Base-by-base conservation (phyloP, 768 basidiomycete species). In the Goffeauzyma gilvescens region DNA sequence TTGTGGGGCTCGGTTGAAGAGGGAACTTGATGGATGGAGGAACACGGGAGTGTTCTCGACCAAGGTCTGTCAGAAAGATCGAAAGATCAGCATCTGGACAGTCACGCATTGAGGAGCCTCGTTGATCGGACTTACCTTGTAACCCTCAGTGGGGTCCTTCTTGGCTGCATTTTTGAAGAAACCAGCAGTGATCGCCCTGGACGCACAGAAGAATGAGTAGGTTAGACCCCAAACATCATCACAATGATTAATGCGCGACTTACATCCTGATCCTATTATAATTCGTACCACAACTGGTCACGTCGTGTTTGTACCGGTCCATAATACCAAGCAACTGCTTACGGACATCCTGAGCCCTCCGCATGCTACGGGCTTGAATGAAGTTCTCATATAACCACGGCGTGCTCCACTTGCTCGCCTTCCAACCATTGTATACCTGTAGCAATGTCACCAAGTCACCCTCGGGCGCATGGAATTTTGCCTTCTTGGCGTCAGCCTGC, bases 351-450 rank as follows among this genome's bases (percentile, higher is more conserved):
- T 96, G 89, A 5, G 90, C 93, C 5, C 89, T 72, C 44, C 85
- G 73, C 86, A 98, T 89, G 53, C 85, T 93, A 59, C 93, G 72
- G 9, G 86, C 90, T 63, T 96, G 93, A 38, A 96, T 93, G 57
- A 89, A 98, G 64, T 96, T 96, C 66, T 96, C 89, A 52, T 86
- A 90, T 60, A 93, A 96, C 93, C 93, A 98, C 5, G 90, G 87
- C 62, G 93, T 90, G 25, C 85, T 86, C 60, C 93, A 96, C 61
- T 82, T 93, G 45, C 80, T 83, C 5, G 72, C 78, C 59, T 95
- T 93, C 93, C 93, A 98, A 13, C 85, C 93, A 54, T 96, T 98
- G 66, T 96, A 98, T 2, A 98, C 93, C 5, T 90, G 81, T 39
- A 65, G 39, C 6, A 65, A 46, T 9, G 64, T 65, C 32, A 65